Conservation (phyloP, 2,329 filamentous ascomycete genomes). For the Clarireedia hainanense region DNA sequence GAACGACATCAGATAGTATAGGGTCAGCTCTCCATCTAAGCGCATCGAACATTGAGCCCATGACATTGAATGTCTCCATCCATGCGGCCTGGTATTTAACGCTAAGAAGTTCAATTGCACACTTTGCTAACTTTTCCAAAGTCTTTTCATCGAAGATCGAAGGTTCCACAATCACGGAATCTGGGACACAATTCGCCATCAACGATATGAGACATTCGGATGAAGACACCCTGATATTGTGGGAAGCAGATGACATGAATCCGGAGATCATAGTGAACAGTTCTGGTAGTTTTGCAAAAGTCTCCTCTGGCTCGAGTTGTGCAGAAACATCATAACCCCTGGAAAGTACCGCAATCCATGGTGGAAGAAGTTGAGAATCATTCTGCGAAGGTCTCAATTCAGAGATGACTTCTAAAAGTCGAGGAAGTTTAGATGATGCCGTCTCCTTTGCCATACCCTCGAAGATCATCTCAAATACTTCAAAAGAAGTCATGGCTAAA, state of each 20-base stretch:
- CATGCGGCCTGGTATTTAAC: conserved; percentile 92
- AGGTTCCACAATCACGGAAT: conserved; percentile 74
- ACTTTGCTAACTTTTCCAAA: conserved; percentile 70
- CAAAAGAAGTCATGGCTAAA: conserved; percentile 92
- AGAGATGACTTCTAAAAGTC: conserved; percentile 82
- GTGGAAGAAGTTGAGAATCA: conserved; percentile 87
- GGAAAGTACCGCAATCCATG: conserved; percentile 94
- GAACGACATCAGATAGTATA: conserved; percentile 66
- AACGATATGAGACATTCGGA: conserved; percentile 94
- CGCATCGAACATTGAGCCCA: conserved; percentile 79
- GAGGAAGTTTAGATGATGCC: conserved; percentile 79
- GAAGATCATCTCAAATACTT: conserved; percentile 97
- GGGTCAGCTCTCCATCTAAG: conserved; percentile 80
- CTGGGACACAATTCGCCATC: conserved; percentile 80
- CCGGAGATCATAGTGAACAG: conserved; percentile 72
- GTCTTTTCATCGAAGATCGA: conserved; percentile 90
- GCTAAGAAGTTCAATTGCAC: conserved; percentile 66
- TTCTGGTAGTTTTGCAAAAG: conserved; percentile 81
- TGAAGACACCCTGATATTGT: conserved; percentile 89
- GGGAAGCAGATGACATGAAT: conserved; percentile 79
- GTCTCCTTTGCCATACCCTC: conserved; percentile 82
- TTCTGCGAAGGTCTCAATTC: conserved; percentile 87
- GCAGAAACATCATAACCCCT: conserved; percentile 90
- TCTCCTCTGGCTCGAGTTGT: conserved; percentile 81
- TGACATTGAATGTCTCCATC: conserved; percentile 87